A percentile compares a stretch with the other conserved stretches of the same genome.
These are phyloP conservation scores for Irpex lacteus DNA, from an alignment of 1,284 basidiomycete species.

Conservation along the genomic window DNA sequence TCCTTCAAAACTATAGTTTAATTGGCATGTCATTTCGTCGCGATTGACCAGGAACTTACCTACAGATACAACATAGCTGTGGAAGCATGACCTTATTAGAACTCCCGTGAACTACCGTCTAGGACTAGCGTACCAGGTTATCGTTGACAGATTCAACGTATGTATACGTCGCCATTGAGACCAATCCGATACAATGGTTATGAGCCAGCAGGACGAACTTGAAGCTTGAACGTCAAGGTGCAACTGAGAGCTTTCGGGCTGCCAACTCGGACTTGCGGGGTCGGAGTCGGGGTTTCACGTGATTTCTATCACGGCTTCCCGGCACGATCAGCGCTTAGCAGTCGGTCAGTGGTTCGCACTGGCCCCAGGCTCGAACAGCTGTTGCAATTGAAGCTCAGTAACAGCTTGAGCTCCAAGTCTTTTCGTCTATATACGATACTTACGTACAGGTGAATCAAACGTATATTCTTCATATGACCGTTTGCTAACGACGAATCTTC, in stretches of 20 bases:
- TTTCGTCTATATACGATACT: no score
- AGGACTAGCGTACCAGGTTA: slow-evolving; percentile 46
- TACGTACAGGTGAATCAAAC: no score
- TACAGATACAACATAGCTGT: slow-evolving; percentile 83
- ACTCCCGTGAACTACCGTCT: no score
- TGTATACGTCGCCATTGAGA: slow-evolving; percentile 24
- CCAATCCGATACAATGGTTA: neutral
- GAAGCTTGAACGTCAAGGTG: no score
- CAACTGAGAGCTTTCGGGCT: neutral
- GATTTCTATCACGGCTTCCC: neutral
- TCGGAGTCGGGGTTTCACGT: neutral
- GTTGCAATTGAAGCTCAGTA: no score
- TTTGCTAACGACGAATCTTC: no score
- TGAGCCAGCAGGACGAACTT: no score
- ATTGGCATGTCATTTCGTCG: neutral
- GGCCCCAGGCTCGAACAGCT: no score
- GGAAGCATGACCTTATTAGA: slow-evolving; percentile 2
- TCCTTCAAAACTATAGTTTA: slow-evolving; percentile 33
- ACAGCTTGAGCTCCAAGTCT: no score
- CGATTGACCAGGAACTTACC: slow-evolving; percentile 37
- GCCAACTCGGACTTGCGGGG: neutral
- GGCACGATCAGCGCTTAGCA: no score
- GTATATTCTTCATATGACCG: no score
- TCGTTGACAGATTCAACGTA: slow-evolving; percentile 56
- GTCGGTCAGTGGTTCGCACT: no score